phyloP scores from a whole-genome alignment of 2,329 filamentous ascomycete genomes.

The Blastomyces emzantsi region DNA sequence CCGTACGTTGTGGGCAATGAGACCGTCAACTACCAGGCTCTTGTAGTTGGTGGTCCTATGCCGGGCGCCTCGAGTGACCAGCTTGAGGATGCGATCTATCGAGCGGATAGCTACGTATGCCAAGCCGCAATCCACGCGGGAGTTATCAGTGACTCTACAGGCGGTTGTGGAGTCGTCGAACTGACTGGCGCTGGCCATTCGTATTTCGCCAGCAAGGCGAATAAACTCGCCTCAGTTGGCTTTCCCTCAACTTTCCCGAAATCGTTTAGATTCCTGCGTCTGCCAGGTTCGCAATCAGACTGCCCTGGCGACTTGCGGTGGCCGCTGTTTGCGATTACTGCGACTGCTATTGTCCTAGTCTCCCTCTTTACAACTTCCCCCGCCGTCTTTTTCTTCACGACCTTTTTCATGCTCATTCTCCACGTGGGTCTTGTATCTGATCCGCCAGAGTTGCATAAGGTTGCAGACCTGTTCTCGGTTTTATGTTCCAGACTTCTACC shows the following conservation, averaged over 20 bases:
- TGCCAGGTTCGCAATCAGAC: slow-evolving; percentile 47
- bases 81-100: slow-evolving; percentile 52
- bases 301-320: slow-evolving; percentile 71
- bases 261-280: slow-evolving; percentile 65
- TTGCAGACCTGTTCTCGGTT: slow-evolving; percentile 64
- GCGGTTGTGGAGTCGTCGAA: slow-evolving; percentile 73
- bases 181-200: slow-evolving; percentile 59
- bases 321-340: slow-evolving; percentile 71
- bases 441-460: slow-evolving; percentile 59
- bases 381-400: slow-evolving; percentile 71
- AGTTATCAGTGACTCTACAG: slow-evolving; percentile 58
- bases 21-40: slow-evolving; percentile 42
- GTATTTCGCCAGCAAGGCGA: slow-evolving; percentile 55
- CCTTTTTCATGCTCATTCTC: slow-evolving; percentile 76
- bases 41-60: slow-evolving; percentile 45
- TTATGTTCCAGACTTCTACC: slow-evolving; percentile 76
- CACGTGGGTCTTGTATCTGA: slow-evolving; percentile 87
- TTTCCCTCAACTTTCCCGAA: slow-evolving; percentile 89
- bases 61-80: slow-evolving; percentile 22
- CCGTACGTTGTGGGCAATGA: slow-evolving; percentile 45
- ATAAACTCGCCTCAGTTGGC: slow-evolving; percentile 65
- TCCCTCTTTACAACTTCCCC: slow-evolving; percentile 76
- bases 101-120: slow-evolving; percentile 84
- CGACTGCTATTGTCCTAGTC: slow-evolving; percentile 66
- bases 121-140: slow-evolving; percentile 77